Evolutionary conservation across 2,329 filamentous ascomycete species (phyloP).

Genomic region (Colletotrichum sp.): DNA sequence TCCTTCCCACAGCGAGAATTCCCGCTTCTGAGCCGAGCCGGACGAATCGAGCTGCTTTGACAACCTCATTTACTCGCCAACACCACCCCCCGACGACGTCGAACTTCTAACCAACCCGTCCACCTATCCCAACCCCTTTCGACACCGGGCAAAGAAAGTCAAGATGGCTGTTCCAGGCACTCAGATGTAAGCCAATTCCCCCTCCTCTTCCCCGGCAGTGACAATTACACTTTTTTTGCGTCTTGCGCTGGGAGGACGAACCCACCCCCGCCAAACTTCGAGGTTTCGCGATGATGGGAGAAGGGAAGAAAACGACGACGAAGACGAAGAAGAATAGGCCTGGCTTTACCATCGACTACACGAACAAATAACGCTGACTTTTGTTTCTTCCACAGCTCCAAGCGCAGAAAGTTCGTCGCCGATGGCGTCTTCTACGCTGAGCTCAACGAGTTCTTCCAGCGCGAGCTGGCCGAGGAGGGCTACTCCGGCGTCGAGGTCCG

Average conservation of each 20-base stretch:
- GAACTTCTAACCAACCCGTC: conserved; percentile 39
- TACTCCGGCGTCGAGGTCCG: conserved; percentile 99
- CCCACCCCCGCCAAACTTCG: background rate
- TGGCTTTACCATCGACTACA: background rate
- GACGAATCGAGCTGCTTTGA: conserved; percentile 4
- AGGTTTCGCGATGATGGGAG: background rate
- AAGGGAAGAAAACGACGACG: background rate
- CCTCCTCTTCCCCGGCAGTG: conserved; percentile 10
- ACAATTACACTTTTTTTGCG: background rate
- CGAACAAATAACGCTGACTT: conserved; percentile 7
- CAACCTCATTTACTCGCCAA: conserved; percentile 16
- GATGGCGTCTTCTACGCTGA: conserved; percentile 99
- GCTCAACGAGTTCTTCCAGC: conserved; percentile 99
- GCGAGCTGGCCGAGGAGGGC: conserved; percentile 99
- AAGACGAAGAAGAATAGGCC: background rate
- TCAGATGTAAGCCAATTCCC: conserved; percentile 60
- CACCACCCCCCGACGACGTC: conserved; percentile 32
- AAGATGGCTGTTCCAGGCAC: conserved; percentile 66
- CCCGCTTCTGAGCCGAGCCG: background rate
- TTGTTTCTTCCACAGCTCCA: conserved; percentile 65
- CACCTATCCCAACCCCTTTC: conserved; percentile 25
- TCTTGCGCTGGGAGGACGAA: background rate
- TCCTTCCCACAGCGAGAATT: background rate
- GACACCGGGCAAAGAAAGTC: conserved; percentile 37
- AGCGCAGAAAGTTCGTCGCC: conserved; percentile 92